Conservation (phyloP, 768 basidiomycete genomes). For the Baorangia bicolor region DNA sequence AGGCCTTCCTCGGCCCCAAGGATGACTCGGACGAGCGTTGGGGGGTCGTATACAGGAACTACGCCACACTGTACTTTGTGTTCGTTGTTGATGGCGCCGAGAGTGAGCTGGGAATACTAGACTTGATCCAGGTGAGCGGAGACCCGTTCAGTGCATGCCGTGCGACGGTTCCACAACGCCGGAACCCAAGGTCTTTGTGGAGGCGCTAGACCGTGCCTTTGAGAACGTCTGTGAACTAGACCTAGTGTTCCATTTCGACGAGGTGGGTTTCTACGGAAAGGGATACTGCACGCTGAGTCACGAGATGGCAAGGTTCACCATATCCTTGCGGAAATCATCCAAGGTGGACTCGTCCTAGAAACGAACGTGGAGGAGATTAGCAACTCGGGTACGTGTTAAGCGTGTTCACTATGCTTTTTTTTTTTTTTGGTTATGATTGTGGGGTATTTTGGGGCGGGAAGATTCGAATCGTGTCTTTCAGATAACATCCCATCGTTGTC, state of each 20-base stretch:
- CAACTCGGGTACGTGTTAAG: slow-evolving; percentile 50
- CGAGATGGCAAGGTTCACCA: slow-evolving; percentile 68
- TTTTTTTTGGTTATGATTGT: not conserved
- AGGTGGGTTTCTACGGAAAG: slow-evolving; percentile 49
- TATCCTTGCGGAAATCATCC: slow-evolving; percentile 93
- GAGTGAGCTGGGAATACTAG: slow-evolving; percentile 94
- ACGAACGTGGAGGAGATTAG: slow-evolving; percentile 90
- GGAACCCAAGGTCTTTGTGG: slow-evolving; percentile 78
- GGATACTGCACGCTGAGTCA: not conserved
- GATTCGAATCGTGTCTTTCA: not conserved
- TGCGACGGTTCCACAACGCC: not conserved
- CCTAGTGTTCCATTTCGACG: slow-evolving; percentile 97
- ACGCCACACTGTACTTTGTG: slow-evolving; percentile 95
- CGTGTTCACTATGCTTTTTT: not conserved
- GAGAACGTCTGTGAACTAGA: slow-evolving; percentile 99
- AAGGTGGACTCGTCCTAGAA: slow-evolving; percentile 94
- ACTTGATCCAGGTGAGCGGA: slow-evolving; percentile 84
- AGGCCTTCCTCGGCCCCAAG: slow-evolving; percentile 60
- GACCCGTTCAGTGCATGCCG: not conserved
- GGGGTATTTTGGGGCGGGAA: not conserved
- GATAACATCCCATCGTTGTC: not conserved
- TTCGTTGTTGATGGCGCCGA: slow-evolving; percentile 96
- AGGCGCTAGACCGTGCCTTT: slow-evolving; percentile 92
- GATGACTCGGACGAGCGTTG: slow-evolving; percentile 60
- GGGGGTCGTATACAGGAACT: slow-evolving; percentile 91